A percentile compares a stretch with the other conserved stretches of the same genome.
phyloP scores from a whole-genome alignment of 257 asterid genomes.

The Nicotiana paniculata region DNA sequence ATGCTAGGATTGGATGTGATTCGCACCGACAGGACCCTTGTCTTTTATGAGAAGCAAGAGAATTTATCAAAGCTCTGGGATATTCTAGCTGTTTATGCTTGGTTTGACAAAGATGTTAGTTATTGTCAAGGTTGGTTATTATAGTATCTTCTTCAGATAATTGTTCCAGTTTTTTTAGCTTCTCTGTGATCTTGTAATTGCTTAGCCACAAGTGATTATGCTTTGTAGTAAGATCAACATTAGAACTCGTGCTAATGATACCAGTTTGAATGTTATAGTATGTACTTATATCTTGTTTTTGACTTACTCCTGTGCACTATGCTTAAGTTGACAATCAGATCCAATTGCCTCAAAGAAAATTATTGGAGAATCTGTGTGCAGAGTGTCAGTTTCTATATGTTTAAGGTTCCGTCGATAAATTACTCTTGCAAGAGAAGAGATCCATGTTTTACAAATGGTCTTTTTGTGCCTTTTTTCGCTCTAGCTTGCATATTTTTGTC shows the following conservation, averaged over 20 bases:
- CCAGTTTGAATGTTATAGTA: background rate
- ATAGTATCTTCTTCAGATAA: background rate
- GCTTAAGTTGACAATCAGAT: background rate
- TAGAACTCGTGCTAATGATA: background rate
- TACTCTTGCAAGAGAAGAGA: background rate
- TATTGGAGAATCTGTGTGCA: background rate
- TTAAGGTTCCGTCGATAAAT: background rate
- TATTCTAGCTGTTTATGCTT: conserved; percentile 71
- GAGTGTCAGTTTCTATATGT: background rate
- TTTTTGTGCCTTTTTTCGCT: background rate
- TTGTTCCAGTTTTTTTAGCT: background rate
- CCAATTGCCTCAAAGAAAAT: background rate
- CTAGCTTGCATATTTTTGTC: background rate
- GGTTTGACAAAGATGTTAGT: conserved; percentile 86
- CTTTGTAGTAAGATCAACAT: background rate
- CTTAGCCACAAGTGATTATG: background rate
- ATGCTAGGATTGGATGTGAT: conserved; percentile 77
- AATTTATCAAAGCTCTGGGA: conserved; percentile 90
- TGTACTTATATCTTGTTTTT: background rate
- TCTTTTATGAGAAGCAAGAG: conserved; percentile 74
- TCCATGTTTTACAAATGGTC: background rate
- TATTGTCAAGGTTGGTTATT: conserved; percentile 75
- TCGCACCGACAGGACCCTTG: conserved; percentile 82
- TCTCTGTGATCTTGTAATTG: background rate
- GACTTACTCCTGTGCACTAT: background rate